phyloP scores from a whole-genome alignment of 2,329 filamentous ascomycete genomes.

The Cercospora zeae-maydis region DNA sequence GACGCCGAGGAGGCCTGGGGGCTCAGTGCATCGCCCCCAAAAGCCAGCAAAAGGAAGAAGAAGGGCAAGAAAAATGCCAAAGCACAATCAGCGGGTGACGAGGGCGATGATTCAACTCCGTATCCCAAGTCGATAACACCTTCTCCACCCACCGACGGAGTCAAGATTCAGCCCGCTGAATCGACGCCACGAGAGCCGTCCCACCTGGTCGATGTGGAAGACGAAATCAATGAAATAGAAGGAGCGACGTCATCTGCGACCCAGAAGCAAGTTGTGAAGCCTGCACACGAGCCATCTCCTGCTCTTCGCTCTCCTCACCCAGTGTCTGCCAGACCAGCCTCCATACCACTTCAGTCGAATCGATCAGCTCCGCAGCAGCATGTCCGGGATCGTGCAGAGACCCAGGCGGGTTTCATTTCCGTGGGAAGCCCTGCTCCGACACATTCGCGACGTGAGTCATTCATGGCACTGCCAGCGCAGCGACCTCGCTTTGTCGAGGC shows the following conservation, averaged over 20 bases:
- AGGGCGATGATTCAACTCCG: conserved; percentile 25
- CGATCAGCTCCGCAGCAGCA: conserved; percentile 1
- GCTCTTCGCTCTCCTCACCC: conserved; percentile 17
- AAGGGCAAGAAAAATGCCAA: conserved; percentile 29
- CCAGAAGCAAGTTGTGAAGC: conserved; percentile 16
- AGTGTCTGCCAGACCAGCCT: background rate
- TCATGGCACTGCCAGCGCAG: conserved; percentile 18
- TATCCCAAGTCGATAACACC: conserved; percentile 31
- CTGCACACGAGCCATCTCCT: conserved; percentile 14
- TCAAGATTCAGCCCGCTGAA: conserved; percentile 7
- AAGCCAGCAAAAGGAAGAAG: conserved; percentile 30
- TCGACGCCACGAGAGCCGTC: conserved; percentile 14
- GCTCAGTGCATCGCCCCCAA: conserved; percentile 14
- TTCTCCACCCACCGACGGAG: conserved; percentile 27
- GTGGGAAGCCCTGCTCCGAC: background rate
- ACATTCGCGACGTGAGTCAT: conserved; percentile 25
- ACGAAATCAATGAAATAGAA: conserved; percentile 20
- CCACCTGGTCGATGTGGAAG: conserved; percentile 19
- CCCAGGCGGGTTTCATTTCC: conserved; percentile 10
- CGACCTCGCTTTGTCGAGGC: conserved; percentile 30
- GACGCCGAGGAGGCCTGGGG: conserved; percentile 18
- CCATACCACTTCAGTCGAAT: conserved; percentile 1
- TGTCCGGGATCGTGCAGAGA: conserved; percentile 15
- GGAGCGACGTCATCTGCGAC: conserved; percentile 12
- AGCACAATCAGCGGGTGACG: conserved; percentile 23